Conservation (phyloP, 257 asterid species). For the Linderniella brevidens region DNA sequence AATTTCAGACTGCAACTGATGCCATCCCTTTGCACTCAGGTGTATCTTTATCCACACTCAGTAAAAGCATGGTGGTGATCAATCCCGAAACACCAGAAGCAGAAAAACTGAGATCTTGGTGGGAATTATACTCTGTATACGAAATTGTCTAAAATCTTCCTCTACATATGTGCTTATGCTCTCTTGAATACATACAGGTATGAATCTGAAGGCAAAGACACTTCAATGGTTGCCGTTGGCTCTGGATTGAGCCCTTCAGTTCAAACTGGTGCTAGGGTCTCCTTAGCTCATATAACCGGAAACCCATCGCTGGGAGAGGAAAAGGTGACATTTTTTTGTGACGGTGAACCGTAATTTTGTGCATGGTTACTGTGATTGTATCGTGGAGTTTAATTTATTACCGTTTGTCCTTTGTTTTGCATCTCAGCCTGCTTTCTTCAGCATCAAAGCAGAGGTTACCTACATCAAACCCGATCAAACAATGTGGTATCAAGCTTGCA, state of each 20-base stretch:
- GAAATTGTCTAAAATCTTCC: neutral
- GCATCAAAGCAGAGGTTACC: constrained; percentile 54
- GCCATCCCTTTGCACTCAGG: constrained; percentile 24
- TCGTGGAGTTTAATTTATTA: neutral
- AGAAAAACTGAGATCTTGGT: constrained; percentile 65
- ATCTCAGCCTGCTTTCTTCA: constrained; percentile 55
- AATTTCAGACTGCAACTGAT: neutral
- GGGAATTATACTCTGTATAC: neutral
- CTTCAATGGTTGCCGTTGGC: constrained; percentile 58
- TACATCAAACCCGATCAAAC: constrained; percentile 68
- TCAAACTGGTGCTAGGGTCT: constrained; percentile 51
- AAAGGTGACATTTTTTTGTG: constrained; percentile 26
- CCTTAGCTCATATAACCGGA: constrained; percentile 49
- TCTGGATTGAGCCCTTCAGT: constrained; percentile 37
- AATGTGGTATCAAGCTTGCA: constrained; percentile 97
- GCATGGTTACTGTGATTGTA: no score
- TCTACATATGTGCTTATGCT: constrained; percentile 1
- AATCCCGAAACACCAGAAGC: constrained; percentile 87
- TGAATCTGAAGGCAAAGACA: constrained; percentile 82
- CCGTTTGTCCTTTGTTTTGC: neutral
- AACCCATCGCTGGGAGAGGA: constrained; percentile 71
- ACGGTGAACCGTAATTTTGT: neutral
- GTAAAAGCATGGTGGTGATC: constrained; percentile 48
- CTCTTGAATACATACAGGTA: constrained; percentile 24
- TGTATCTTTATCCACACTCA: constrained; percentile 64